Base-by-base conservation (phyloP, 2,329 filamentous ascomycete species). In the Arthroderma sp. region DNA sequence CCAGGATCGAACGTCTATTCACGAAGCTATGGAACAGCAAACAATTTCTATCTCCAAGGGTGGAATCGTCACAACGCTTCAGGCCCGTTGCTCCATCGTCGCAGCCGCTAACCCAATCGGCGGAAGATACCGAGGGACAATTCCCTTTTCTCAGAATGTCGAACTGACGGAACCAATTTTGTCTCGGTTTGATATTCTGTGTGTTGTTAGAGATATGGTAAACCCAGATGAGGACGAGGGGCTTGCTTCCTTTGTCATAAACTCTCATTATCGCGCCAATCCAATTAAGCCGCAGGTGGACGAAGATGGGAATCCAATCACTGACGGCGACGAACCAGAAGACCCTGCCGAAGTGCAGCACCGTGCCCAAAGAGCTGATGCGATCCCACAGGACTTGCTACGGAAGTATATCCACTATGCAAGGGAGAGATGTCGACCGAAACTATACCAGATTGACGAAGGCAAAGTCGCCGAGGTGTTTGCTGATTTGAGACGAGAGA, bases 21-120 rank as follows among this genome's bases (percentile, higher is more conserved):
- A 98, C 74, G 91, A 98, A 72, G 91, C 91, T 48, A 98, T 98
- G 91, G 91, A 98, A 66, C 91, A 98, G 66, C 91, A 98, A 68
- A 98, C 91, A 1, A 98, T 98, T 54, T 96, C 89, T 49, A 98
- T 98, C 59, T 94, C 87, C 52, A 98, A 98, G 63, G 91, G 91
- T 0, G 91, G 91, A 66, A 98, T 98, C 49, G 91, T 98, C 37
- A 98, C 91, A 1, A 96, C 91, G 0, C 73, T 98, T 1, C 89
- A 98, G 64, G 91, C 91, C 37, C 83, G 91, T 34, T 98, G 91
- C 63, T 87, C 88, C 44, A 93, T 98, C 54, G 87, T 98, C 52
- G 91, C 91, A 10, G 91, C 91, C 1, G 91, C 91, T 56, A 98
- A 98, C 66, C 91, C 91, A 0, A 89, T 94, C 49, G 89, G 88